Percentiles rank a stretch among this genome's conserved stretches.
These are phyloP conservation scores for Mycena crocata DNA, from an alignment of 768 basidiomycete species.

Conservation along the genomic window DNA sequence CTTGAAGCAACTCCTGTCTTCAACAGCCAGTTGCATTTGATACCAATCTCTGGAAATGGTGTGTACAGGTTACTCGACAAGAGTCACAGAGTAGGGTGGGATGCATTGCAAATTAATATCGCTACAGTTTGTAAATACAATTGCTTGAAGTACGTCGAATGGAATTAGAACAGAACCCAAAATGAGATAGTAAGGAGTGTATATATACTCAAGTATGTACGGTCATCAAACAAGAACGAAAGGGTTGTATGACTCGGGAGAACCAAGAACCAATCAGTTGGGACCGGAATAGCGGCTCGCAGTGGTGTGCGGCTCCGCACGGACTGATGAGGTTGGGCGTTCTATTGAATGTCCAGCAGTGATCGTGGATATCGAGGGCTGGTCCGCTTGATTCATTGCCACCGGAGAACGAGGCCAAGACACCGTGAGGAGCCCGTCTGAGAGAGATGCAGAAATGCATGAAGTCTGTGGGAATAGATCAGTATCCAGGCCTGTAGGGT, in stretches of 20 bases:
- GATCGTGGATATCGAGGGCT: neutral
- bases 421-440: slow-evolving; percentile 56
- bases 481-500: slow-evolving; percentile 27
- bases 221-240: neutral
- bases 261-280: slow-evolving; percentile 3
- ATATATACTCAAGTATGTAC: neutral
- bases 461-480: slow-evolving; percentile 46
- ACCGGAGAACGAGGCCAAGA: slow-evolving; percentile 52
- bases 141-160: neutral
- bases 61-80: neutral
- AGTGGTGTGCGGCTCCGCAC: slow-evolving; percentile 23
- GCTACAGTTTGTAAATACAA: slow-evolving; percentile 18
- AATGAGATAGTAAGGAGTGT: neutral
- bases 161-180: slow-evolving; percentile 2
- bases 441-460: slow-evolving; percentile 49
- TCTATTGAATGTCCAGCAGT: slow-evolving; percentile 4
- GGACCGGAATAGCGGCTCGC: neutral
- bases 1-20: no score
- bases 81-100: slow-evolving; percentile 1
- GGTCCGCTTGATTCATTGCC: neutral
- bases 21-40: no score
- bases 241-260: slow-evolving; percentile 10
- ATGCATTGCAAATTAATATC: slow-evolving; percentile 18
- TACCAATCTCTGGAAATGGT: neutral
- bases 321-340: slow-evolving; percentile 30